phyloP scores from a whole-genome alignment of 2,329 filamentous ascomycete genomes.

The Fusarium cicatricum region DNA sequence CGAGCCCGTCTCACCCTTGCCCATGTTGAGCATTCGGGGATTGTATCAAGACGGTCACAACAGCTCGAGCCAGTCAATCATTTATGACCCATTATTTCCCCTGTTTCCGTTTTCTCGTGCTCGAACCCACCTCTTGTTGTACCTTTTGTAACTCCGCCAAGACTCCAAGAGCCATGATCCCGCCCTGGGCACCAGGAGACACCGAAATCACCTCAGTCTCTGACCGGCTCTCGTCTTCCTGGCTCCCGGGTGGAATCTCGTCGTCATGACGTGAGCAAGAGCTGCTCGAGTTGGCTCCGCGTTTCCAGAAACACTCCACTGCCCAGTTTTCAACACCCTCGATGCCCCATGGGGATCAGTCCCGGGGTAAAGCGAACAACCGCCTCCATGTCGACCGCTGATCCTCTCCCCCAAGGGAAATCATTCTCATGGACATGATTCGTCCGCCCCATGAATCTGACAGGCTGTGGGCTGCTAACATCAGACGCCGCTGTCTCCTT shows the following conservation, averaged over 20 bases:
- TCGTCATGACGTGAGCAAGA: conserved; percentile 13
- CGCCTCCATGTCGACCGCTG: neutral
- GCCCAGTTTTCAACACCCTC: conserved; percentile 14
- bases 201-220: conserved; percentile 35
- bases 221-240: neutral
- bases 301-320: conserved; percentile 9
- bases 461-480: neutral
- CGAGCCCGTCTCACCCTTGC: neutral
- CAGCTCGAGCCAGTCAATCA: neutral
- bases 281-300: neutral
- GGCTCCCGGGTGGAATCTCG: neutral
- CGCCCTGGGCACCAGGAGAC: conserved; percentile 60
- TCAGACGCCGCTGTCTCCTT: neutral
- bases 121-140: conserved; percentile 1
- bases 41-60: neutral
- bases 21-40: neutral
- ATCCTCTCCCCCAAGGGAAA: neutral
- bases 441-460: neutral
- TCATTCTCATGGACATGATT: neutral
- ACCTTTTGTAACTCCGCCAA: neutral
- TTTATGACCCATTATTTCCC: neutral
- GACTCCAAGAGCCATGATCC: conserved; percentile 57
- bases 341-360: conserved; percentile 22
- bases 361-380: neutral
- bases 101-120: conserved; percentile 6